Conservation (phyloP, 1,284 basidiomycete species). For the Neolentinus lepideus region DNA sequence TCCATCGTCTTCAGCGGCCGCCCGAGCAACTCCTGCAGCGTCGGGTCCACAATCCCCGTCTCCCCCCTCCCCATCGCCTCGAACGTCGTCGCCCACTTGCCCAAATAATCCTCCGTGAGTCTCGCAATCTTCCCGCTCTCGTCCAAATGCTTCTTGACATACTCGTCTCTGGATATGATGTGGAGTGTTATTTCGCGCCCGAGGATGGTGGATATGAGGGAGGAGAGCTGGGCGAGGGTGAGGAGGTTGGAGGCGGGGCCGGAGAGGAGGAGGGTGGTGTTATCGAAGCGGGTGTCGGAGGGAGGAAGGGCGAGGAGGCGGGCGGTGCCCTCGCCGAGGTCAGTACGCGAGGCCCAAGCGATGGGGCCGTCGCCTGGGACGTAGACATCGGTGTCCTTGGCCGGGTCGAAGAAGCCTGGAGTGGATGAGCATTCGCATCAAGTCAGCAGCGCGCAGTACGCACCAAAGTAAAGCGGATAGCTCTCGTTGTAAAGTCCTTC, state of each 20-base stretch:
- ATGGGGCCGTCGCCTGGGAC: slow-evolving; percentile 20
- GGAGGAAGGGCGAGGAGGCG: slow-evolving; percentile 17
- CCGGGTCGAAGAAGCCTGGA: slow-evolving; percentile 9
- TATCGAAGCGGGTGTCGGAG: slow-evolving; percentile 18
- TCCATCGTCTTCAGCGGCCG: slow-evolving; percentile 20
- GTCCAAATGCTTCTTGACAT: slow-evolving; percentile 15
- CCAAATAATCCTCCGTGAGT: slow-evolving; percentile 19
- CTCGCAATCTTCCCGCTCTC: slow-evolving; percentile 10
- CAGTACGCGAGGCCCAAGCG: slow-evolving; percentile 24
- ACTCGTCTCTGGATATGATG: slow-evolving; percentile 20
- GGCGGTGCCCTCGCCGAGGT: slow-evolving; percentile 26
- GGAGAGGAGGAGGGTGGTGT: slow-evolving; percentile 21
- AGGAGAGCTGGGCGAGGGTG: slow-evolving; percentile 18
- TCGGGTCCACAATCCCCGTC: slow-evolving; percentile 19
- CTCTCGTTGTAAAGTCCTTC: slow-evolving; percentile 33
- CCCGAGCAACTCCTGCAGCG: slow-evolving; percentile 19
- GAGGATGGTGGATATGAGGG: slow-evolving; percentile 14
- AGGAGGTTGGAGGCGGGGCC: slow-evolving; percentile 15
- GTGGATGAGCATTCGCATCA: no score
- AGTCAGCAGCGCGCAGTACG: slow-evolving; percentile 15
- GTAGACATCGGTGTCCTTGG: slow-evolving; percentile 4
- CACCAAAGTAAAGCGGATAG: slow-evolving; percentile 27
- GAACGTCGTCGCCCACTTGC: slow-evolving; percentile 24
- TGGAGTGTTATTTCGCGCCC: slow-evolving; percentile 15
- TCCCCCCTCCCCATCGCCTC: slow-evolving; percentile 20